A percentile compares a stretch with the other conserved stretches of the same genome.
Evolutionary conservation across 495 filamentous ascomycete species (phyloP).

Genomic region (Lasiosphaeris hirsuta): DNA sequence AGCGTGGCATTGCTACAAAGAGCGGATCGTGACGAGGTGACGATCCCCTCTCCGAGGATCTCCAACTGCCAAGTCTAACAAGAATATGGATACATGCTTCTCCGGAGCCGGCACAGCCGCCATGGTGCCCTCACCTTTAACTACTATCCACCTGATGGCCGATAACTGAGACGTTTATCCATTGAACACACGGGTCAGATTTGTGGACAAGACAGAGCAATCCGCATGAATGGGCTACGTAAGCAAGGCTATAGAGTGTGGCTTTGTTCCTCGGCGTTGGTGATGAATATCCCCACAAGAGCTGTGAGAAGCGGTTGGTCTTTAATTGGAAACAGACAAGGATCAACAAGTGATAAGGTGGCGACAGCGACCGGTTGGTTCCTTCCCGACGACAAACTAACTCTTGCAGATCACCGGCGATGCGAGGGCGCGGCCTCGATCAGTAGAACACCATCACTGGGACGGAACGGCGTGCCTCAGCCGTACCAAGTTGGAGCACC

Average conservation of each 20-base stretch:
- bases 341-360: slow-evolving; percentile 1
- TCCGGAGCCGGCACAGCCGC: too few relatives aligned
- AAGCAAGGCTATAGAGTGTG: background rate
- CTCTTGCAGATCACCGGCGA: background rate
- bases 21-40: too few relatives aligned
- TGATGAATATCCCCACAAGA: background rate
- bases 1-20: too few relatives aligned
- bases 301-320: background rate
- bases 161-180: too few relatives aligned
- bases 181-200: too few relatives aligned
- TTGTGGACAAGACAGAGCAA: too few relatives aligned
- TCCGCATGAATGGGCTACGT: too few relatives aligned
- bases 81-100: too few relatives aligned
- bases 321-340: background rate
- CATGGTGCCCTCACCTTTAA: too few relatives aligned
- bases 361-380: slow-evolving; percentile 1
- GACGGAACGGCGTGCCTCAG: slow-evolving; percentile 1
- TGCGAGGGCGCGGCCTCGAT: slow-evolving; percentile 1
- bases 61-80: too few relatives aligned
- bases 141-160: too few relatives aligned
- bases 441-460: slow-evolving; percentile 2
- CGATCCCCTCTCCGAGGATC: too few relatives aligned
- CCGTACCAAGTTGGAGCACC: background rate
- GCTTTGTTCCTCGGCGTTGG: background rate
- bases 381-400: background rate